Conservation (phyloP, 2,329 filamentous ascomycete genomes). For the Lachnellula hyalina region DNA sequence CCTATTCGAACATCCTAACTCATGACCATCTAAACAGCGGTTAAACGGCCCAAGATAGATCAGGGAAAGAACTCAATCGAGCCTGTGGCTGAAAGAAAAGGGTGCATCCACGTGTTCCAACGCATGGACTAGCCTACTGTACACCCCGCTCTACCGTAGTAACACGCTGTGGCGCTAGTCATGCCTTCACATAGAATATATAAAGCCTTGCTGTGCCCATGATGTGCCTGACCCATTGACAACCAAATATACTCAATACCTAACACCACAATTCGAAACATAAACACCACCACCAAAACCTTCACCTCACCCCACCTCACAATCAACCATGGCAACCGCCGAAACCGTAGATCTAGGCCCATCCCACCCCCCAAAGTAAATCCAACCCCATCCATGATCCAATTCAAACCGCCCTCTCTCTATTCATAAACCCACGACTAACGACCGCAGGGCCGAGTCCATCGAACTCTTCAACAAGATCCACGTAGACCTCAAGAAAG, state of each 20-base stretch:
- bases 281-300: background rate
- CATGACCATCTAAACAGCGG: background rate
- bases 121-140: slow-evolving; percentile 1
- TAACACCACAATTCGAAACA: background rate
- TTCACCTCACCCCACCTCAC: background rate
- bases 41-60: background rate
- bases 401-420: background rate
- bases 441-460: slow-evolving; percentile 40
- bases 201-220: background rate
- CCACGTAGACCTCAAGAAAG: slow-evolving; percentile 46
- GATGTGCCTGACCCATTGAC: background rate
- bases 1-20: background rate
- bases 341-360: slow-evolving; percentile 47
- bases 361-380: slow-evolving; percentile 37
- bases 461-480: slow-evolving; percentile 45
- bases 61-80: background rate
- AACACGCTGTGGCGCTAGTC: background rate
- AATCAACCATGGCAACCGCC: slow-evolving; percentile 28
- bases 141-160: background rate
- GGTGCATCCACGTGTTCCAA: slow-evolving; percentile 1
- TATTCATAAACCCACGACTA: background rate
- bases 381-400: slow-evolving; percentile 13
- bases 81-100: background rate
- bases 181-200: background rate
- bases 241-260: background rate